A percentile compares a stretch with the other conserved stretches of the same genome.
phyloP scores from a whole-genome alignment of 768 basidiomycete species.

The Lanmaoa rubissima region DNA sequence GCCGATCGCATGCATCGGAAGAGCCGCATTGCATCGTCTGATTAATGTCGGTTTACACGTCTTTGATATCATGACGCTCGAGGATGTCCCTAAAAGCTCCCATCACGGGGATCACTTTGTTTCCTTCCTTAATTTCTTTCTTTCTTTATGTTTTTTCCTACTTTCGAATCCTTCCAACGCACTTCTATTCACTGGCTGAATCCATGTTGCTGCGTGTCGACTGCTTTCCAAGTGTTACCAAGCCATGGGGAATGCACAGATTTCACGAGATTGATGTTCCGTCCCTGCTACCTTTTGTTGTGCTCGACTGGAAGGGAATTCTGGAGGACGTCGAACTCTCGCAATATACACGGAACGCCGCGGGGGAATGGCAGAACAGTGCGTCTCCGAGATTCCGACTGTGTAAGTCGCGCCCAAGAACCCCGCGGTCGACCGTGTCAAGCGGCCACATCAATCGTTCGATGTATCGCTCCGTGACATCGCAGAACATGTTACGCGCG shows the following conservation, averaged over 20 bases:
- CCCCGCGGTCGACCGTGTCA: neutral
- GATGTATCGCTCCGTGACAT: too few species aligned
- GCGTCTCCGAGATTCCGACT: too few species aligned
- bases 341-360: neutral
- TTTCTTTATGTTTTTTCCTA: neutral
- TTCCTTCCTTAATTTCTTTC: neutral
- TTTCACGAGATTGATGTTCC: neutral
- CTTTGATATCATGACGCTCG: neutral
- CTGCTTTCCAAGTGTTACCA: neutral
- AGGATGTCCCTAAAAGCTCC: neutral
- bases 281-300: neutral
- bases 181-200: neutral
- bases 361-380: neutral
- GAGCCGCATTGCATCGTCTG: neutral
- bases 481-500: too few species aligned
- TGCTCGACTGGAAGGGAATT: neutral
- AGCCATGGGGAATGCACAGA: neutral
- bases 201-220: neutral
- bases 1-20: constrained; percentile 5
- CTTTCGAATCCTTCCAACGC: neutral
- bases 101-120: neutral
- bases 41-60: neutral
- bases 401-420: neutral
- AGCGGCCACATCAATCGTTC: too few species aligned
- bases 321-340: too few species aligned